Evolutionary conservation across 75 land plant species (phyloP).

Genomic region (Cryptomeria japonica): DNA sequence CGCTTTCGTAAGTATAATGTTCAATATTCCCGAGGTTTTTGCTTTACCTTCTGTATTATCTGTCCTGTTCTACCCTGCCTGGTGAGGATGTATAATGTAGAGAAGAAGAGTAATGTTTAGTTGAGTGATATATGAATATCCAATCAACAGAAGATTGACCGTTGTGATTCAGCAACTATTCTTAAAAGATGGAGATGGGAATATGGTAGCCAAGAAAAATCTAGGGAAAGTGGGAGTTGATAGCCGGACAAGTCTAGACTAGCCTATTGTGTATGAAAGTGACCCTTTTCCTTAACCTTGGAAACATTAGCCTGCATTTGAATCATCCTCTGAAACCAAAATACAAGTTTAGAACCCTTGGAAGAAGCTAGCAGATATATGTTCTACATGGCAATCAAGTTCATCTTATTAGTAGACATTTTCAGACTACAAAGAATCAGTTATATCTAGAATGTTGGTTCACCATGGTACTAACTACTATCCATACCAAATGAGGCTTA

Average conservation of each 20-base stretch:
- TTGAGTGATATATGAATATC: background rate
- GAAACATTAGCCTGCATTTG: background rate
- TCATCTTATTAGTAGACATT: background rate
- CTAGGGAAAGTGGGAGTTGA: background rate
- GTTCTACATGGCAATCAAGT: background rate
- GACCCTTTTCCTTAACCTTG: background rate
- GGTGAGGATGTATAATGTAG: background rate
- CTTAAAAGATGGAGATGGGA: background rate
- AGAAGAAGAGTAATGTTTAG: background rate
- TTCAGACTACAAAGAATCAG: background rate
- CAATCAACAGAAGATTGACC: background rate
- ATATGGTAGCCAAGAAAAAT: background rate
- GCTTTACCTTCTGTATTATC: background rate
- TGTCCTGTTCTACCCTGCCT: background rate
- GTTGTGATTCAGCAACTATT: background rate
- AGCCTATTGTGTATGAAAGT: background rate
- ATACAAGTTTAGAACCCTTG: background rate
- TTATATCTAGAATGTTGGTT: background rate
- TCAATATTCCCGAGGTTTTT: background rate
- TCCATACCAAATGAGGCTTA: background rate
- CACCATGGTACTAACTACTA: too few relatives aligned
- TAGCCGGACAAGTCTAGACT: background rate
- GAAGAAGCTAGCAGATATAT: background rate
- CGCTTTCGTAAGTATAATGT: conserved; percentile 70
- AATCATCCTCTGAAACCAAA: background rate